A percentile compares a stretch with the other conserved stretches of the same genome.
Conservation (phyloP, 2,329 filamentous ascomycete genomes). For the Apiospora malaysiana region DNA sequence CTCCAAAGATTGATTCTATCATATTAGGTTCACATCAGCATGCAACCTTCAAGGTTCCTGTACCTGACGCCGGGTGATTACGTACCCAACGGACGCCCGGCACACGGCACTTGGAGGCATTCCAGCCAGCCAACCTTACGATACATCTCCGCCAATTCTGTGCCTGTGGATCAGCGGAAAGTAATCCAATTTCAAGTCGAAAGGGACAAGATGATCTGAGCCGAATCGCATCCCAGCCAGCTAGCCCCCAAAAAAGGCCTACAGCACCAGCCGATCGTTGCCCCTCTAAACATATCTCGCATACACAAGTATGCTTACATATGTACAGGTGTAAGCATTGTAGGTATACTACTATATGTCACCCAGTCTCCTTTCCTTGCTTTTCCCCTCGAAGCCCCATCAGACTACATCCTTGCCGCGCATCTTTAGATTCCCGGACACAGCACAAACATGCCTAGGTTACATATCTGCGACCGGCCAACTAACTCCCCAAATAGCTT, state of each 20-base stretch:
- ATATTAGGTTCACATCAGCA: conserved; percentile 7
- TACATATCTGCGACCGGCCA: not conserved
- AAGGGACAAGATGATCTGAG: not conserved
- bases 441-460: not conserved
- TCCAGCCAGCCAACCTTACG: conserved; percentile 13
- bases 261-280: not conserved
- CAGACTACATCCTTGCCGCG: not conserved
- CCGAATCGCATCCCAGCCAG: not conserved
- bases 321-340: not conserved
- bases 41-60: not conserved
- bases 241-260: not conserved
- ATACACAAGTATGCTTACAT: not conserved
- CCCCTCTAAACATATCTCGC: not conserved
- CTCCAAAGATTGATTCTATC: not conserved
- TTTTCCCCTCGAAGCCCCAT: not conserved
- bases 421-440: not conserved
- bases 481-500: not conserved
- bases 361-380: not conserved
- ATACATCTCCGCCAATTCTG: not conserved
- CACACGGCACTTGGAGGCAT: conserved; percentile 6
- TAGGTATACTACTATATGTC: not conserved
- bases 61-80: not conserved
- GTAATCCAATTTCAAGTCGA: not conserved
- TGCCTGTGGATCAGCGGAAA: conserved; percentile 5
- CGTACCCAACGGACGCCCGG: conserved; percentile 1